Percentiles rank a stretch among this genome's conserved stretches.
Conservation (phyloP, 108 stramenopile genomes). For the Thalassiosira profunda region DNA sequence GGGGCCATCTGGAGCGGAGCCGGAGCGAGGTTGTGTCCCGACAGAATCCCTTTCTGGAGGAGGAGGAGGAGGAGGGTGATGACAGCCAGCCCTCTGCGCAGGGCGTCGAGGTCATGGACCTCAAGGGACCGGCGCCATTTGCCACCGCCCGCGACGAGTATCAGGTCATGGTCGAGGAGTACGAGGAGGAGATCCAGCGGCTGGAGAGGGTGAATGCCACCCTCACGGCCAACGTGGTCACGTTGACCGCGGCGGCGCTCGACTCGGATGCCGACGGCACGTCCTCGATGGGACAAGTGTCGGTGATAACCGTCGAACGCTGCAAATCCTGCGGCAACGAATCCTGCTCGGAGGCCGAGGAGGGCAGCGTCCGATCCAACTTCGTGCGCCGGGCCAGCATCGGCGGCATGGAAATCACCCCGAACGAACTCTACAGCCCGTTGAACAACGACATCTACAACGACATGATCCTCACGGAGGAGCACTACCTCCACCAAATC, state of each 20-base stretch:
- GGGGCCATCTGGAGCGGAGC: too few relatives aligned
- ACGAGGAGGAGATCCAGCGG: constrained; percentile 14
- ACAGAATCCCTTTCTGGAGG: too few relatives aligned
- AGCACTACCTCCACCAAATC: constrained; percentile 12
- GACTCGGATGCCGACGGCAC: too few relatives aligned
- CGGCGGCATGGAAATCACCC: constrained; percentile 10
- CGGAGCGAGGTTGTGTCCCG: too few relatives aligned
- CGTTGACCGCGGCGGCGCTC: constrained; percentile 7
- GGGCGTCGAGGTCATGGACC: neutral
- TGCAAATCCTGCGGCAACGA: too few relatives aligned
- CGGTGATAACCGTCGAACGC: too few relatives aligned
- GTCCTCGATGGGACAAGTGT: too few relatives aligned
- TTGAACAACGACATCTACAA: too few relatives aligned
- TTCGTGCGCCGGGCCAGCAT: too few relatives aligned
- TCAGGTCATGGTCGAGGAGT: constrained; percentile 20
- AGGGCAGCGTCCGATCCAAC: neutral
- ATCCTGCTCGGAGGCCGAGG: neutral
- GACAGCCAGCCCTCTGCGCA: too few relatives aligned
- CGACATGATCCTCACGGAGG: constrained; percentile 9
- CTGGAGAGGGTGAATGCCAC: constrained; percentile 33
- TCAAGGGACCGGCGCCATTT: constrained; percentile 2
- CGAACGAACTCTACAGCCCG: constrained; percentile 10
- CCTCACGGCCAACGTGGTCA: constrained; percentile 16
- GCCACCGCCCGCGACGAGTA: neutral
- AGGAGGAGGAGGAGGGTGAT: too few relatives aligned